Base-by-base conservation (phyloP, 805 yeast species). In the Candida taoyuanica region DNA sequence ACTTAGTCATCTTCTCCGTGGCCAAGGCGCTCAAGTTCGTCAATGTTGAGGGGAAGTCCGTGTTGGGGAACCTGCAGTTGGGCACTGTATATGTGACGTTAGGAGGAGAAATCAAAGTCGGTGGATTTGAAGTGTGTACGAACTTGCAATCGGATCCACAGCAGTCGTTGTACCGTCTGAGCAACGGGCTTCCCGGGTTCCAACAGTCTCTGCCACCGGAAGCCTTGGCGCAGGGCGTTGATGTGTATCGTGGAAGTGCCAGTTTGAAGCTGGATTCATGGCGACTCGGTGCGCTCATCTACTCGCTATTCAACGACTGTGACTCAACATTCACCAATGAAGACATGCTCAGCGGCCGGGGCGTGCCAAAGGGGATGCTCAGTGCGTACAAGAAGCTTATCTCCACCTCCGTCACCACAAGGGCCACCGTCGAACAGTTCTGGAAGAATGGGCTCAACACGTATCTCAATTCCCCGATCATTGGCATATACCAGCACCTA, bases 81-180 rank as follows among this genome's bases (percentile, higher is more conserved):
- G 66, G 73, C 29, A 73, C 84, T 1, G 70, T 89, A 1, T 88
- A 65, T 55, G 78, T 85, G 13, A 81, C 74, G 38, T 72, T 68
- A 21, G 54, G 67, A 13, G 95, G 96, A 12, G 94, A 84, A 53
- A 86, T 95, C 91, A 81, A 77, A 42, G 56, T 89, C 19, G 83
- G 84, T 42, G 95, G 96, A 1, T 78, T 88, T 51, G 97, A 89
- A 58, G 58, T 81, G 1, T 60, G 77, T 25, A 70, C 81, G 2
- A 72, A 67, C 38, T 55, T 72, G 30, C 63, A 72, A 35, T 50
- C 57, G 5, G 59, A 50, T 28, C 53, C 51, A 3, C 50, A 52
- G n/a, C 55, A 50, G 15, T 46, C 58, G 5, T 9, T 60, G 2
- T 72, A 67, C 45, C 56, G 70, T 26, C 55, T 56, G 29, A 67